Evolutionary conservation across 2,329 filamentous ascomycete genomes (phyloP), one percentile per base, ranked within the genome.

Genomic region (Clarireedia paspali): DNA sequence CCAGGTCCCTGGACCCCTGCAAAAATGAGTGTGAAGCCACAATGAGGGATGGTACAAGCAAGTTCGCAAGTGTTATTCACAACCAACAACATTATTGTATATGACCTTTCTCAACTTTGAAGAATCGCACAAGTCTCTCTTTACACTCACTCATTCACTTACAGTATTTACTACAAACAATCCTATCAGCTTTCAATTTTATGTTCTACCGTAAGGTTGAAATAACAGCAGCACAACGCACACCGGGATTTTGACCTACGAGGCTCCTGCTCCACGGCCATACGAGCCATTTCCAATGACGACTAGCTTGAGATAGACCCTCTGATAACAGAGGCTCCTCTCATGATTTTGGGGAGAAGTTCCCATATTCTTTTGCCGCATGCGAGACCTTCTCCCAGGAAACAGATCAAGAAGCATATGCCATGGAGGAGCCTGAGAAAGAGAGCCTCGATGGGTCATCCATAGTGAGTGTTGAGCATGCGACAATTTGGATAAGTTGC

Each of bases 381-480:
- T 55, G 53, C 47, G 27, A 45, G 36, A 36, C 42, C 40, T 38
- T 40, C 50, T 50, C 15, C 17, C 36, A 50, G 39, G 5, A 24
- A 34, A 27, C 20, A 50, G 10, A 44, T 45, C 9, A 15, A 30
- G 30, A 40, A 56, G 47, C 39, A 44, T 56, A 58, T 55, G 53
- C 36, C 45, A 78, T 79, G 76, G 73, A 75, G 60, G 70, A 74
- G 60, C 63, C 71, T 59, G 65, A 65, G 53, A 72, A 75, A 61
- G 76, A 88, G 64, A 85, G 82, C 72, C 83, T 83, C 57, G 88
- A 91, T 77, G 86, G 80, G 74, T 86, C 87, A 57, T 91, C 88
- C 61, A 84, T 91, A 65, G 85, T 88, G 71, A 71, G 83, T 71
- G 56, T 14, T 34, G n/a, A 5, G 40, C 23, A 12, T 44, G 14